phyloP scores from a whole-genome alignment of 345 rosid genomes.

The Euphorbia pulcherrima region DNA sequence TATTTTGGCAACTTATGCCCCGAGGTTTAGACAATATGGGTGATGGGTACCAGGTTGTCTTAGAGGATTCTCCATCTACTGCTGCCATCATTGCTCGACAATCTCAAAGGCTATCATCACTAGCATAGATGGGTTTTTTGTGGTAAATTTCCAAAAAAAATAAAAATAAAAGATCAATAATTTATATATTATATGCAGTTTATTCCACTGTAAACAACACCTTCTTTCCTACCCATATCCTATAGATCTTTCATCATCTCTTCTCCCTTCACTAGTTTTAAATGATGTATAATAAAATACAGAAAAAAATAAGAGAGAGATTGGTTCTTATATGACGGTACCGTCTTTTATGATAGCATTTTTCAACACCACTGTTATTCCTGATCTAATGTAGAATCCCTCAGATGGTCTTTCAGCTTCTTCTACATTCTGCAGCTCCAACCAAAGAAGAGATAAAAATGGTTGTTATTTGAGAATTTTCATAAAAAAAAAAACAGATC shows the following conservation, averaged over 20 bases:
- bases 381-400: slow-evolving; percentile 81
- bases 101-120: slow-evolving; percentile 40
- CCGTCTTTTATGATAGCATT: slow-evolving; percentile 62
- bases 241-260: not conserved
- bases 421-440: slow-evolving; percentile 50
- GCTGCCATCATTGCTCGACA: slow-evolving; percentile 50
- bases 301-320: not conserved
- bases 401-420: slow-evolving; percentile 77
- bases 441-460: slow-evolving; percentile 1
- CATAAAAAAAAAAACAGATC: not conserved
- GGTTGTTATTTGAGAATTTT: not conserved
- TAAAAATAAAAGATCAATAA: not conserved
- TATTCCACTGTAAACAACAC: not conserved
- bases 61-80: slow-evolving; percentile 55
- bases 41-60: slow-evolving; percentile 63
- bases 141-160: not conserved
- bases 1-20: slow-evolving; percentile 65
- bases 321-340: slow-evolving; percentile 43
- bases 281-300: no score
- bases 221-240: not conserved
- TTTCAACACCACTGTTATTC: slow-evolving; percentile 64
- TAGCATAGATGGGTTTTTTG: not conserved
- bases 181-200: not conserved
- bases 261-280: not conserved
- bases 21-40: slow-evolving; percentile 37